A percentile compares a stretch with the other conserved stretches of the same genome.
Conservation (phyloP, 208 protist genomes). For the Leishmania amazonensis region DNA sequence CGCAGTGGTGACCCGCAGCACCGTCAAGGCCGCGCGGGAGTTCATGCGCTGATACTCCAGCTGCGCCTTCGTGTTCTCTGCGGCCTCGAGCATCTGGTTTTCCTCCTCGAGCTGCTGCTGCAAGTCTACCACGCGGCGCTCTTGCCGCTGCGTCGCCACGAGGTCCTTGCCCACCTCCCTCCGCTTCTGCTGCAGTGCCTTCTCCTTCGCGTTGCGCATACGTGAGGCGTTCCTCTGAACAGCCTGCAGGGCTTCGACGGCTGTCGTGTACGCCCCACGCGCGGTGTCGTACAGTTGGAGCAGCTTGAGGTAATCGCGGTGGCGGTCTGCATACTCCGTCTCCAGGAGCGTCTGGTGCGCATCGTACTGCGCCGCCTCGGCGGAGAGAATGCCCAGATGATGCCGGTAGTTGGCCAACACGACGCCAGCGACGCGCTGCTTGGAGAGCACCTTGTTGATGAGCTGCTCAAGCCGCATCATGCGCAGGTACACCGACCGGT, state of each 20-base stretch:
- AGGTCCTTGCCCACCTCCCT: slow-evolving; percentile 56
- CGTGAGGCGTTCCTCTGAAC: slow-evolving; percentile 49
- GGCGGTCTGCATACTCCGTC: slow-evolving; percentile 70
- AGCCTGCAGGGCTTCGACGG: slow-evolving; percentile 43
- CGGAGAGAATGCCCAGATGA: slow-evolving; percentile 72
- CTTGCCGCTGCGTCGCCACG: slow-evolving; percentile 53
- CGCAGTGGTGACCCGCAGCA: slow-evolving; percentile 5
- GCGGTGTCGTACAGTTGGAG: slow-evolving; percentile 85
- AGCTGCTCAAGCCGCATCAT: slow-evolving; percentile 91
- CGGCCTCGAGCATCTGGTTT: slow-evolving; percentile 64
- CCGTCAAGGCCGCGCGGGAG: slow-evolving; percentile 18
- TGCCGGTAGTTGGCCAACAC: slow-evolving; percentile 89
- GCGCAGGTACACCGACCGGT: slow-evolving; percentile 61
- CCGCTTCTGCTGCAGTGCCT: slow-evolving; percentile 72
- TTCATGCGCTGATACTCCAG: slow-evolving; percentile 34
- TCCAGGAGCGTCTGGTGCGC: slow-evolving; percentile 64
- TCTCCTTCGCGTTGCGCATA: slow-evolving; percentile 65
- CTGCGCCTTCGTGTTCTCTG: slow-evolving; percentile 44
- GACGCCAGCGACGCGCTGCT: slow-evolving; percentile 82
- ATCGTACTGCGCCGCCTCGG: slow-evolving; percentile 73
- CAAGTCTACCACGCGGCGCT: slow-evolving; percentile 42
- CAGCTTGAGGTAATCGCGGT: slow-evolving; percentile 90
- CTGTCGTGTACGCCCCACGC: slow-evolving; percentile 53
- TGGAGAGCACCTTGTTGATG: slow-evolving; percentile 88
- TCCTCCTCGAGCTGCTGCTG: slow-evolving; percentile 72